Percentiles rank a stretch among this genome's conserved stretches.
Conservation (phyloP, 2,329 filamentous ascomycete genomes). For the Cytospora paraplurivora region DNA sequence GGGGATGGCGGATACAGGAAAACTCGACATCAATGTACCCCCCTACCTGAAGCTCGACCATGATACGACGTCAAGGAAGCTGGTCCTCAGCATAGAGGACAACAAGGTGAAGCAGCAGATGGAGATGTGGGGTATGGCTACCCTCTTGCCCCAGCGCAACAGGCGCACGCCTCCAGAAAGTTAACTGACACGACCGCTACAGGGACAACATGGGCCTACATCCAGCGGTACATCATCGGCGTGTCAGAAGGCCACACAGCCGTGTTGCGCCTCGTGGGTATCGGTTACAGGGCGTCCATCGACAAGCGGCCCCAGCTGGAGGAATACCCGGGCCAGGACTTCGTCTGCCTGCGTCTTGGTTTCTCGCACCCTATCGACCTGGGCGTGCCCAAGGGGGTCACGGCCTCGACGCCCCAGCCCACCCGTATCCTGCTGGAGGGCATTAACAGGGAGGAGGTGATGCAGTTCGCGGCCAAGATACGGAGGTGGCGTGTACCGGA, state of each 20-base stretch:
- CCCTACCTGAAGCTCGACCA: constrained; percentile 73
- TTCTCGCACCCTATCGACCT: constrained; percentile 96
- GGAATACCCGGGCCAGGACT: constrained; percentile 79
- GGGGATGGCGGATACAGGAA: constrained; percentile 51
- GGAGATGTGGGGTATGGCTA: constrained; percentile 85
- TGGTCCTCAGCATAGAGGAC: constrained; percentile 71
- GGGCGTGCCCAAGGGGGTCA: constrained; percentile 78
- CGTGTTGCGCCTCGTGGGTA: constrained; percentile 88
- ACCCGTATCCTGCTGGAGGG: constrained; percentile 91
- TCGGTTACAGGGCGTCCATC: constrained; percentile 89
- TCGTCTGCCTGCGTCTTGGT: constrained; percentile 91
- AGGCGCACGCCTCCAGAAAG: not conserved
- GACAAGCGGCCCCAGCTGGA: constrained; percentile 75
- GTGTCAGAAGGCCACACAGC: constrained; percentile 96
- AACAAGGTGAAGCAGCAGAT: constrained; percentile 71
- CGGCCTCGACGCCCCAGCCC: constrained; percentile 84
- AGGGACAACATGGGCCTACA: constrained; percentile 89
- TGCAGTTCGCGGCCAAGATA: constrained; percentile 88
- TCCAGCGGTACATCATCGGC: constrained; percentile 88
- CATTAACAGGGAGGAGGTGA: constrained; percentile 80
- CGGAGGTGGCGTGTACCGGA: constrained; percentile 87
- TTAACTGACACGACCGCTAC: constrained; percentile 32
- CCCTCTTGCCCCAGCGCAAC: not conserved
- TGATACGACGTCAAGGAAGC: constrained; percentile 64
- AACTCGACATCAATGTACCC: constrained; percentile 77